Evolutionary conservation across 441 rosid species (phyloP), one percentile per base, ranked within the genome.

Genomic region (Pelargonium myrrhifolium): DNA sequence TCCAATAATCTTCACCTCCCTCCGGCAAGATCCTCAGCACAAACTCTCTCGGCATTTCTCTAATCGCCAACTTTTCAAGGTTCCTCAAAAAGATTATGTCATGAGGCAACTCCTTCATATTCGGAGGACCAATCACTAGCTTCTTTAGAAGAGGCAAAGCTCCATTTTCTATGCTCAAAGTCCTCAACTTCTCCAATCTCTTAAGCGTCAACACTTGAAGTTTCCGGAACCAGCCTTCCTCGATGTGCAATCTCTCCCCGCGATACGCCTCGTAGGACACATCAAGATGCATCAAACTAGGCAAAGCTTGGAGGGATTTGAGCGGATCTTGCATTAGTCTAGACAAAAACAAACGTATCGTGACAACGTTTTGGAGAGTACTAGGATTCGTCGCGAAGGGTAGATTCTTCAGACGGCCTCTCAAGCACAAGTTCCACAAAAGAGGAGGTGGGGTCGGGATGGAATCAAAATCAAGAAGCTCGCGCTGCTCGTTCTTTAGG

Each of bases 391-490:
- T 59, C 74, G 68, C 65, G 9, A 39, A 10, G 2, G 69, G 69
- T 18, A 56, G 47, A 47, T 22, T 56, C 37, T 65, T 63, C 9
- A 65, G 5, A 11, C 43, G 9, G 3, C 69, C 74, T 17, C 15
- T 35, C 35, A 71, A 60, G 68, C 43, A 37, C 12, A 71, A 53
- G 42, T 64, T 18, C 40, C 47, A n/a, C 12, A 71, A 64, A 15
- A 6, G 12, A 26, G 18, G 73, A 20, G 73, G 73, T 4, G 73
- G 64, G 65, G 11, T 0, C n/a, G 43, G 9, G 12, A 71, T 20
- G 22, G 63, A 35, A 4, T 71, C 66, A 37, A 40, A 14, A 7
- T 71, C 56, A 21, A 71, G 62, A 55, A 49, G 22, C 42, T 69
- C 35, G 7, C 2, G 4, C 4, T 64, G 64, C 12, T 53, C 53